Conservation (phyloP, 140 eudicot genomes). For the Bidens hawaiensis region DNA sequence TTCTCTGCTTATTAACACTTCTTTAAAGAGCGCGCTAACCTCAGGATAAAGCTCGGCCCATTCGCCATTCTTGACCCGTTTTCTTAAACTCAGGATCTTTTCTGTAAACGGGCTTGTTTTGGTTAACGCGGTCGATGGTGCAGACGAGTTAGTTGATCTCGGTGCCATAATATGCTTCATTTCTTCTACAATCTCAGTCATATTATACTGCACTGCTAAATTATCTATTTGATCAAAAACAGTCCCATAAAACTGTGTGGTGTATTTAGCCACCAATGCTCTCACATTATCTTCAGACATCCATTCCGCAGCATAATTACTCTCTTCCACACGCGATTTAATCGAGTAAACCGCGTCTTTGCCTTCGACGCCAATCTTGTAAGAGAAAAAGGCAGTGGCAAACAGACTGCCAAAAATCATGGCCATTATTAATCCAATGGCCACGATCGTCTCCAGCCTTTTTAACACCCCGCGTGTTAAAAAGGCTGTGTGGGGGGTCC, state of each 20-base stretch:
- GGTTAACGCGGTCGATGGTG: slow-evolving; percentile 39
- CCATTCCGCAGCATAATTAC: slow-evolving; percentile 81
- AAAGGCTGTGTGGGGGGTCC: slow-evolving; percentile 29
- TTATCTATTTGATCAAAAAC: slow-evolving; percentile 78
- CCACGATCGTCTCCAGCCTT: slow-evolving; percentile 72
- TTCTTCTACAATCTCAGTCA: slow-evolving; percentile 80
- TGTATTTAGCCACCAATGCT: slow-evolving; percentile 76
- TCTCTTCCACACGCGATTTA: slow-evolving; percentile 75
- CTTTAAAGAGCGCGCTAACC: slow-evolving; percentile 58
- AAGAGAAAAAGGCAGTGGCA: slow-evolving; percentile 62
- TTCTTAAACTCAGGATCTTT: slow-evolving; percentile 59
- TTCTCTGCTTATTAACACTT: slow-evolving; percentile 48
- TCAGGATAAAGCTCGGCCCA: slow-evolving; percentile 75
- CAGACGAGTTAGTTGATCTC: slow-evolving; percentile 39
- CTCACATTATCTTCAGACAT: slow-evolving; percentile 74
- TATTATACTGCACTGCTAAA: slow-evolving; percentile 77
- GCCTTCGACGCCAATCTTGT: slow-evolving; percentile 84
- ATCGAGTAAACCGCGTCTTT: slow-evolving; percentile 78
- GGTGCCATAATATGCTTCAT: slow-evolving; percentile 72
- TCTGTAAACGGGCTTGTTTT: slow-evolving; percentile 64
- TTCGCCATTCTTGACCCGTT: slow-evolving; percentile 55
- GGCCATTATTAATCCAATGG: slow-evolving; percentile 68
- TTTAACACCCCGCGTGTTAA: slow-evolving; percentile 69
- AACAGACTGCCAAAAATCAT: slow-evolving; percentile 66
- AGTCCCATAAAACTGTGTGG: slow-evolving; percentile 67